These are phyloP conservation scores for Eucalyptus curtisii DNA, from an alignment of 345 rosid species.

Conservation along the genomic window DNA sequence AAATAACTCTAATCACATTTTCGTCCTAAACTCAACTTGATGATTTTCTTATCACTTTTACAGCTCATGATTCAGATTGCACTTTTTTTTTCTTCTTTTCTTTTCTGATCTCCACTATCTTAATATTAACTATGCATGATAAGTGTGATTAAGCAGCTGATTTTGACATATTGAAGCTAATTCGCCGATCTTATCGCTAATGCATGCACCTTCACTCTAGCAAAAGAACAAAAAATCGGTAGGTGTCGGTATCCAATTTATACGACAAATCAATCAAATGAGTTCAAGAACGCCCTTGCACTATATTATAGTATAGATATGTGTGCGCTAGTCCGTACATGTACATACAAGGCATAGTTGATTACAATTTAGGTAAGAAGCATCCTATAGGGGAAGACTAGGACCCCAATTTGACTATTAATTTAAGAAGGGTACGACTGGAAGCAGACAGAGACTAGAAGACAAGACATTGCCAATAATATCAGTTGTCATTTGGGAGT, in stretches of 20 bases:
- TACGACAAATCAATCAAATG: background rate
- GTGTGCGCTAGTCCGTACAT: background rate
- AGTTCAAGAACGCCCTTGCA: accelerated
- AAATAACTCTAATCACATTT: background rate
- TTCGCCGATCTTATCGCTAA: background rate
- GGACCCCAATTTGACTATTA: background rate
- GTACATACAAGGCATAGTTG: background rate
- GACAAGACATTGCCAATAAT: background rate
- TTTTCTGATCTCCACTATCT: background rate
- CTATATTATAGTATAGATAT: no score
- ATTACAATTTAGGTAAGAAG: background rate
- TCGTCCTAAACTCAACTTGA: background rate
- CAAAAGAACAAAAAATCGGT: background rate
- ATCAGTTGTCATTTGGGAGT: background rate
- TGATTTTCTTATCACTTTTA: background rate
- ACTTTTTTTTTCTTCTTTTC: background rate
- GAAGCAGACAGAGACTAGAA: background rate
- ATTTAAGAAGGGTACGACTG: background rate
- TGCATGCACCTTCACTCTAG: background rate
- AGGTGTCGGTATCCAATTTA: background rate
- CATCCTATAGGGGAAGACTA: background rate
- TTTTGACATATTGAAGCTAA: background rate
- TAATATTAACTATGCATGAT: background rate
- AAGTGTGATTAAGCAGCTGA: background rate
- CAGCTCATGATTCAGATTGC: background rate